Conservation (phyloP, 805 yeast genomes). For the Pichia pseudocactophila region DNA sequence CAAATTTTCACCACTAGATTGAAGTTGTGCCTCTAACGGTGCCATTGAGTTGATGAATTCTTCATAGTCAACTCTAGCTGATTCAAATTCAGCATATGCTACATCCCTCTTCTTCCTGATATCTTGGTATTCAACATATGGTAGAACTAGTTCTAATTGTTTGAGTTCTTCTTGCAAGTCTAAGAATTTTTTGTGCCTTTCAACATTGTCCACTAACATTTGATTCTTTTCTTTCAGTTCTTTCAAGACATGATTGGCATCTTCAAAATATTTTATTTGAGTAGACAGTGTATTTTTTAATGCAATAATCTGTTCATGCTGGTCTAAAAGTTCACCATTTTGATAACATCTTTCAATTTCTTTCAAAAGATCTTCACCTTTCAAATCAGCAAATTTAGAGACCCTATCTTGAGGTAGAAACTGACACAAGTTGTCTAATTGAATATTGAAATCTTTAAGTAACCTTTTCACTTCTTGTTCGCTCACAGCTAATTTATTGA, state of each 20-base stretch:
- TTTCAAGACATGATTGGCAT: conserved; percentile 25
- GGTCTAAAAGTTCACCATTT: conserved; percentile 42
- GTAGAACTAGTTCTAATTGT: conserved; percentile 30
- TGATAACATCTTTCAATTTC: conserved; percentile 82
- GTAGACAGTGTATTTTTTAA: conserved; percentile 36
- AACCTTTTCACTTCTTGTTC: conserved; percentile 40
- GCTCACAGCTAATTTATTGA: conserved; percentile 33
- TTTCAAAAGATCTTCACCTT: conserved; percentile 61
- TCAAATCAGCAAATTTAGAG: conserved; percentile 77
- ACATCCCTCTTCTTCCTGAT: conserved; percentile 29
- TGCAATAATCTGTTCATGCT: conserved; percentile 48
- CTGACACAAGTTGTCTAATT: conserved; percentile 85
- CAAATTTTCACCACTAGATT: conserved; percentile 7
- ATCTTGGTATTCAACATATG: conserved; percentile 27
- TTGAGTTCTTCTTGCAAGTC: conserved; percentile 33
- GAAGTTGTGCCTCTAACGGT: conserved; percentile 18
- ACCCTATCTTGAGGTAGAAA: conserved; percentile 94
- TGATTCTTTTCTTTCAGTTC: conserved; percentile 30
- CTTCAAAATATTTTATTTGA: conserved; percentile 23
- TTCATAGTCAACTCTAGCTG: conserved; percentile 16
- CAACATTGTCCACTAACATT: conserved; percentile 37
- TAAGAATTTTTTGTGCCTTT: conserved; percentile 36
- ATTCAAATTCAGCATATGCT: conserved; percentile 20
- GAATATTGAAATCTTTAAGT: conserved; percentile 54
- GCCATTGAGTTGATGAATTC: conserved; percentile 18